Conservation (phyloP, 345 rosid genomes). For the Citrus cavaleriei region DNA sequence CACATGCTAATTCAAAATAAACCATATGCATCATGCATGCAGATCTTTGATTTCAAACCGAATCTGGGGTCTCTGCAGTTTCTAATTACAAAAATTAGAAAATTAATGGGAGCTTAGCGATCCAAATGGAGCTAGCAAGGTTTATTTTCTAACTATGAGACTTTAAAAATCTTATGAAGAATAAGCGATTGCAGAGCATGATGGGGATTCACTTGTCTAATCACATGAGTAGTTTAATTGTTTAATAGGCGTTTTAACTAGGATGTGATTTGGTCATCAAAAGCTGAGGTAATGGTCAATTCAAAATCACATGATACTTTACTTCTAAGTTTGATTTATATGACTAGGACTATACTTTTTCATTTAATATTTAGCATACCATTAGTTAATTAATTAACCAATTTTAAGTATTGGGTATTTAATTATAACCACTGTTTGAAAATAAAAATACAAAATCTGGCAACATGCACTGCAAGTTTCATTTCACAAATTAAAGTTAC, state of each 20-base stretch:
- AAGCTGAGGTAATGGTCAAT: conserved; percentile 10
- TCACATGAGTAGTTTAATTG: conserved; percentile 19
- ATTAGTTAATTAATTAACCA: background rate
- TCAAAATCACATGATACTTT: conserved; percentile 19
- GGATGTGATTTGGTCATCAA: background rate
- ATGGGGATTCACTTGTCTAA: conserved; percentile 11
- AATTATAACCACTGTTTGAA: too few species aligned
- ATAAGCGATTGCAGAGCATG: background rate
- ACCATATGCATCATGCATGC: background rate
- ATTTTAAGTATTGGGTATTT: background rate
- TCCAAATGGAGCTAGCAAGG: too few species aligned
- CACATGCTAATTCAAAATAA: conserved; percentile 9
- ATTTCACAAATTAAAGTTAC: too few species aligned
- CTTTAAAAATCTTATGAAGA: background rate
- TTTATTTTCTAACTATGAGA: too few species aligned
- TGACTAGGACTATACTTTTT: background rate
- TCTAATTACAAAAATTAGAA: background rate
- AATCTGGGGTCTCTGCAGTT: background rate
- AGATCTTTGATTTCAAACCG: background rate
- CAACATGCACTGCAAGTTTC: too few species aligned
- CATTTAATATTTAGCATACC: background rate
- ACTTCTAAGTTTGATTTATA: background rate
- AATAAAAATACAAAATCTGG: too few species aligned
- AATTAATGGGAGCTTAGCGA: background rate
- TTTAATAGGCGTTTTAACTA: background rate